A percentile compares a stretch with the other conserved stretches of the same genome.
These are phyloP conservation scores for Gillenia trifoliata DNA, from an alignment of 306 rosid genomes.

Conservation along the genomic window DNA sequence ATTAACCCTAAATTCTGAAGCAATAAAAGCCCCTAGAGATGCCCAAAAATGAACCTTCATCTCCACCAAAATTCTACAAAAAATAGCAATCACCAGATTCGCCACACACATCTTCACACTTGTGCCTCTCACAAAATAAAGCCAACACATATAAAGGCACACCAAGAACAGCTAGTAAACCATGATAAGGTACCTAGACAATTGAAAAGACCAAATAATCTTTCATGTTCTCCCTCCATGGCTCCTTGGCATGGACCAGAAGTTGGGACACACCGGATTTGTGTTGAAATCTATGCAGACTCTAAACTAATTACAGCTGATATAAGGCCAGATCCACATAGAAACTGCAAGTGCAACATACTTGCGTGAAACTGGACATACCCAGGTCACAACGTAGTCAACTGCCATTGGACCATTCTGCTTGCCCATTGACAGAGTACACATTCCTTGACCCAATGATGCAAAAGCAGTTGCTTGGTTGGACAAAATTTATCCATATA, in stretches of 20 bases:
- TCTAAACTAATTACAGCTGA: too few relatives aligned
- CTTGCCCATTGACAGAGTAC: neutral
- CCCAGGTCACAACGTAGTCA: neutral
- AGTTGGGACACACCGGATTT: too few relatives aligned
- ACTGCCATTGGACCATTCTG: neutral
- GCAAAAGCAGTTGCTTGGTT: neutral
- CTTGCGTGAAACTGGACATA: neutral
- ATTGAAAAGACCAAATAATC: neutral
- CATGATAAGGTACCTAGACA: neutral
- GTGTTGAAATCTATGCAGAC: neutral
- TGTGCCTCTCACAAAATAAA: neutral
- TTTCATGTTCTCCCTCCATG: neutral
- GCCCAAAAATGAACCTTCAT: too few relatives aligned
- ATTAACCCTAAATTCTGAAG: neutral
- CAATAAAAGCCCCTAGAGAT: neutral
- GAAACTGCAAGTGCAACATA: neutral
- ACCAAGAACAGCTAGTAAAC: neutral
- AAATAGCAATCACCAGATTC: neutral
- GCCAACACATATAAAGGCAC: neutral
- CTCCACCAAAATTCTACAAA: too few relatives aligned
- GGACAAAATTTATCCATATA: neutral
- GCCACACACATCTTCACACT: too few relatives aligned
- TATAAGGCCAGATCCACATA: neutral
- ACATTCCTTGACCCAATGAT: neutral
- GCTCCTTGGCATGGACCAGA: neutral